phyloP scores from a whole-genome alignment of 352 stramenopile genomes.

The Chrysophaeum taylorii region DNA sequence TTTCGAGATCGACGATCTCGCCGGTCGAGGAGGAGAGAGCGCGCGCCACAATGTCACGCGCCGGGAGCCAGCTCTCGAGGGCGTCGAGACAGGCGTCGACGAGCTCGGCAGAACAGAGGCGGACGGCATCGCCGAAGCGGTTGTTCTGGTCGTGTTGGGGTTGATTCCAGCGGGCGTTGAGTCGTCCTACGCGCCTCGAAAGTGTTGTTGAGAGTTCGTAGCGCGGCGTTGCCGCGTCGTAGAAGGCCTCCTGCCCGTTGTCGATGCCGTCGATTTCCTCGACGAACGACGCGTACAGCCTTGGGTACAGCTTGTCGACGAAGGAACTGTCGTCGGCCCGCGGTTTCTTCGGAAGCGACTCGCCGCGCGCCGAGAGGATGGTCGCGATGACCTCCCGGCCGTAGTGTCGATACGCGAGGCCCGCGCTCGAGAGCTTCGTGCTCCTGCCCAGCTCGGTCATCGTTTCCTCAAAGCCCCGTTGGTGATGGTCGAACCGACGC shows the following conservation, averaged over 20 bases:
- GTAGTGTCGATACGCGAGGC: conserved; percentile 97
- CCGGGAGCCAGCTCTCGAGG: conserved; percentile 74
- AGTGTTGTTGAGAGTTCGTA: too few relatives aligned
- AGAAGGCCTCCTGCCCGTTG: conserved; percentile 81
- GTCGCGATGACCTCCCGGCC: conserved; percentile 78
- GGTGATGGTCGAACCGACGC: conserved; percentile 92
- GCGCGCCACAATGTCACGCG: conserved; percentile 69
- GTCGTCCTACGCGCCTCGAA: conserved; percentile 59
- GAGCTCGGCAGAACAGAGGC: conserved; percentile 84
- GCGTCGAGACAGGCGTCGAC: conserved; percentile 83
- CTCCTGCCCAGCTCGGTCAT: conserved; percentile 43
- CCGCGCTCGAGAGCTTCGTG: conserved; percentile 85
- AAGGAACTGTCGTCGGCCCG: neutral
- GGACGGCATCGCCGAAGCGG: conserved; percentile 81
- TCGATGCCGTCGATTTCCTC: conserved; percentile 98
- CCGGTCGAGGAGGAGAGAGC: conserved; percentile 76
- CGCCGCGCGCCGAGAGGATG: conserved; percentile 25
- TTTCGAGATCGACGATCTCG: conserved; percentile 78
- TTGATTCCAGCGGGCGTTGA: conserved; percentile 95
- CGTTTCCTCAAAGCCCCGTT: conserved; percentile 74
- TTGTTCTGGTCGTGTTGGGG: conserved; percentile 53
- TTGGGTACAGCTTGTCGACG: conserved; percentile 39
- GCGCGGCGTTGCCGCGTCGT: too few relatives aligned
- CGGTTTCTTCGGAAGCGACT: conserved; percentile 19
- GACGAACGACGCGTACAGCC: conserved; percentile 90